Percentiles rank a stretch among this genome's conserved stretches.
Conservation (phyloP, 2,329 filamentous ascomycete species). For the Nemania bipapillata region DNA sequence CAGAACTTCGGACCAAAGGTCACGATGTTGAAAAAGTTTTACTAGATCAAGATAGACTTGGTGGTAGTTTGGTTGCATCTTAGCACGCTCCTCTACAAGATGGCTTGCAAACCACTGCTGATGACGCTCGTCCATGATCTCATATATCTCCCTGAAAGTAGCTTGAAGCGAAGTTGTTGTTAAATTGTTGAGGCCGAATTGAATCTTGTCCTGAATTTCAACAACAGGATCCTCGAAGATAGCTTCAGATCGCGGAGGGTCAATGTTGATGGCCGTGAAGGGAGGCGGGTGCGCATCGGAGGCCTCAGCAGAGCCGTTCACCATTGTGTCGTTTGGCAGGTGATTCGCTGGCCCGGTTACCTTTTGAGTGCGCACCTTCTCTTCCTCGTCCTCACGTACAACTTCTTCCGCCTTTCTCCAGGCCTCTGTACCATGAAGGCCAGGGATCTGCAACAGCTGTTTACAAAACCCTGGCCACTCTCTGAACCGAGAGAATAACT, state of each 20-base stretch:
- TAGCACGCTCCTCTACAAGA: conserved; percentile 93
- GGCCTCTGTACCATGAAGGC: conserved; percentile 84
- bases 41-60: conserved; percentile 90
- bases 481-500: conserved; percentile 81
- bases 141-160: conserved; percentile 83
- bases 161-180: conserved; percentile 87
- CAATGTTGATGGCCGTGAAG: conserved; percentile 82
- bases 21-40: conserved; percentile 80
- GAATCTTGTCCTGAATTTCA: conserved; percentile 88
- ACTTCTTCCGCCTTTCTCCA: conserved; percentile 85
- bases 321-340: conserved; percentile 62
- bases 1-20: conserved; percentile 87
- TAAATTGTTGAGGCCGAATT: conserved; percentile 96
- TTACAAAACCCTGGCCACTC: conserved; percentile 98
- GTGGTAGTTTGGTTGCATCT: conserved; percentile 97
- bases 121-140: conserved; percentile 80
- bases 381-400: conserved; percentile 73
- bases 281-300: conserved; percentile 73
- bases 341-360: conserved; percentile 55
- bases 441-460: conserved; percentile 82
- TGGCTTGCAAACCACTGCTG: conserved; percentile 98
- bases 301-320: conserved; percentile 78
- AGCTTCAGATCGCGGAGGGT: conserved; percentile 70
- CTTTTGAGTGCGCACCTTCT: conserved; percentile 66
- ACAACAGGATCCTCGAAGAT: conserved; percentile 84